Base-by-base conservation (phyloP, 1,139 yeast genomes). In the Hansenula lynferdii region DNA sequence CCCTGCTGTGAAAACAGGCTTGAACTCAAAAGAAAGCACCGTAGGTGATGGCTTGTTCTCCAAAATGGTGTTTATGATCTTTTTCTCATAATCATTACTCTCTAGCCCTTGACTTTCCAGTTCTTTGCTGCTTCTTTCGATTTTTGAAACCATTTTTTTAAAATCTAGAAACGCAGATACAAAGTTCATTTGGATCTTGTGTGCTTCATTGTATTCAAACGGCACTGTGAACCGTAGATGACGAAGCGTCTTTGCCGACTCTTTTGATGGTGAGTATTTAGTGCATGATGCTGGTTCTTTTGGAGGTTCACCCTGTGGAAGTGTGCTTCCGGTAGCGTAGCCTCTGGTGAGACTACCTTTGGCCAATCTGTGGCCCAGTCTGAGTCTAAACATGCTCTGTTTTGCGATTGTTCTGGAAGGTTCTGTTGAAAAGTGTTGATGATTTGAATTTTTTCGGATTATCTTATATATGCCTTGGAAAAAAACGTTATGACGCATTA, bases 1-100 rank as follows among this genome's bases (percentile, higher is more conserved):
- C 1, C 97, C 97, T 16, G 95, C 92, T 0, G 97, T 89, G 55
- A 85, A 87, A 0, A 86, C 86, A 8, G 90, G 86, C 16, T 78
- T 69, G 60, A 89, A 86, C 57, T 90, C 87, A 63, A 87, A 89
- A 2, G 94, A 81, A 19, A 89, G 62, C 3, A 87, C 57, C 1
- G 80, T 70, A 0, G 90, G 87, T 22, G 64, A 61, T 5, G 86
- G 85, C 50, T 75, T 75, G 71, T 76, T 68, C 8, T 65, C 61
- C 21, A 73, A 45, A 14, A 78, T 70, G 36, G 67, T 67, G 16
- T 63, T 55, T 19, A 77, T 45, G 25, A 77, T 56, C 15, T 56
- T 63, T 27, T 64, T 61, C 47, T 78, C 84, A 42, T 71, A 67
- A 7, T 71, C 73, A 42, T 64, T 64, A 16, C 64, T 44, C 31